phyloP scores from a whole-genome alignment of 176 grass and related monocot species.

The Triticum aestivum region IWGSC_CS_RefSeq_v2.1 NC_057799.1:339431668-339432167 shows the following conservation, averaged over 20 bases:
- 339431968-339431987: slow-evolving; percentile 99
- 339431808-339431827: slow-evolving; percentile 68
- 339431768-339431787: slow-evolving; percentile 94
- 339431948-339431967: slow-evolving; percentile 94
- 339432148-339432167: background rate
- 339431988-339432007: slow-evolving; percentile 89
- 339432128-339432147: background rate
- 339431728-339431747: slow-evolving; percentile 79
- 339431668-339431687: slow-evolving; percentile 10
- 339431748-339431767: slow-evolving; percentile 91
- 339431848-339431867: slow-evolving; percentile 56
- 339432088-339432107: background rate
- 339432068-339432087: slow-evolving; percentile 7
- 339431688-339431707: slow-evolving; percentile 98
- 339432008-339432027: slow-evolving; percentile 99
- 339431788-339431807: slow-evolving; percentile 99
- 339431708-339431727: slow-evolving; percentile 91
- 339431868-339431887: slow-evolving; percentile 18
- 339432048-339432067: background rate
- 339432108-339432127: slow-evolving; percentile 14
- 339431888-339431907: slow-evolving; percentile 25
- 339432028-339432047: slow-evolving; percentile 98
- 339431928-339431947: slow-evolving; percentile 32
- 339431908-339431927: slow-evolving; percentile 14
- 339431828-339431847: slow-evolving; percentile 71